Conservation (phyloP, 1,284 basidiomycete genomes). For the Apiotrichum siamense region DNA sequence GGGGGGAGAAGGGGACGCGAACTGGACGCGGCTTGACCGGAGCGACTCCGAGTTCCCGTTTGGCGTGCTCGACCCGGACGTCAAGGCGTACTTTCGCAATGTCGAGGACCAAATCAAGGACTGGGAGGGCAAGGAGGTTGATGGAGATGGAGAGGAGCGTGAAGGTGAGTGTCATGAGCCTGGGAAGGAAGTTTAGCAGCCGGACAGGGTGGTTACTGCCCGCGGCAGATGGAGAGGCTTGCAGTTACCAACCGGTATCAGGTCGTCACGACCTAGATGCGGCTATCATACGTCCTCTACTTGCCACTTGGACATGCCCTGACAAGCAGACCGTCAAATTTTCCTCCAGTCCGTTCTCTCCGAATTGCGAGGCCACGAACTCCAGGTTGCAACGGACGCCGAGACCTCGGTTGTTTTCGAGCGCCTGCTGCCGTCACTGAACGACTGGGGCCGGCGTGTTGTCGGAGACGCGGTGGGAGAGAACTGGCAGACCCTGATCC, state of each 20-base stretch:
- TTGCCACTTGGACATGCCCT: neutral
- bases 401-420: slow-evolving; percentile 84
- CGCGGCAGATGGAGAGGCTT: too few species aligned
- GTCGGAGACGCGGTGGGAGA: slow-evolving; percentile 76
- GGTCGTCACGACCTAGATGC: too few species aligned
- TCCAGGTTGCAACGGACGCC: slow-evolving; percentile 80
- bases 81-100: slow-evolving; percentile 84
- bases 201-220: neutral
- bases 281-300: too few species aligned
- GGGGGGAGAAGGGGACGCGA: slow-evolving; percentile 6
- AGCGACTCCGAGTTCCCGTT: slow-evolving; percentile 68
- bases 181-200: neutral
- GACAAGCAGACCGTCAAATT: slow-evolving; percentile 62
- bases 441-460: slow-evolving; percentile 83
- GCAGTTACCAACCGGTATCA: too few species aligned
- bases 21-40: slow-evolving; percentile 35
- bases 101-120: slow-evolving; percentile 78
- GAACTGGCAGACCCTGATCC: slow-evolving; percentile 67
- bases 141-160: slow-evolving; percentile 52
- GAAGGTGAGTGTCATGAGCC: slow-evolving; percentile 59
- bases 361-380: slow-evolving; percentile 80
- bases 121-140: slow-evolving; percentile 58
- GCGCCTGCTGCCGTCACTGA: slow-evolving; percentile 81
- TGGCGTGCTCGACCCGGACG: slow-evolving; percentile 75
- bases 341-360: slow-evolving; percentile 77